Evolutionary conservation across 1,284 basidiomycete species (phyloP), one percentile per base, ranked within the genome.

Genomic region (Serendipita sp.): DNA sequence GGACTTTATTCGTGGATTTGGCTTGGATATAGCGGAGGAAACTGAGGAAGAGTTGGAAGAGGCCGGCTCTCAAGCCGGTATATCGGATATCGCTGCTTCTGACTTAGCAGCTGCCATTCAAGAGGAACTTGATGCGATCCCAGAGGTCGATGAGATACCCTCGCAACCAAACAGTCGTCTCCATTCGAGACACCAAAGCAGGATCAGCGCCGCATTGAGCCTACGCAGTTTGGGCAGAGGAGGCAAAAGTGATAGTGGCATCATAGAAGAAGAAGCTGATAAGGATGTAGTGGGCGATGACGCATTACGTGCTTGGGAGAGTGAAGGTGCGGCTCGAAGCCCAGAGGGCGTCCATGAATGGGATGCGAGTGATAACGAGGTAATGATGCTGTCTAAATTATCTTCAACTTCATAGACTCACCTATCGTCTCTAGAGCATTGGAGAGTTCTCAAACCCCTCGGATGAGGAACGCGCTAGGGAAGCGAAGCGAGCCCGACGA

Each of bases 391-490:
- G 22, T 22, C 6, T 32, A 61, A 62, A 49, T 12, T 62, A 34
- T 58, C 45, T 64, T 13, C 67, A 61, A 61, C 65, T 12, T 62
- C 43, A 49, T 34, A 42, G 43, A 38, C 13, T 60, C 64, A 45
- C 43, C 26, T 3, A 43, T 13, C 64, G 58, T 42, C 44, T 61
- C n/a, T 61, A 87, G 84, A 89, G 86, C 67, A 84, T 88, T 61
- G 88, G 87, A 34, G 88, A 91, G 74, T 91, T 81, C 80, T 91
- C 88, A n/a, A 91, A 91, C 69, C 88, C 88, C 17, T 91, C 88
- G 12, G 88, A 91, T 68, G 88, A 91, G 72, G 88, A 91, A 70
- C 78, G 84, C 41, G 88, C 84, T 2, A 80, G 87, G 10, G 53
- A 22, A 12, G 26, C 32, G 82, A 83, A 66, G 74, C 79, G 38